phyloP scores from a whole-genome alignment of 805 yeast species.

The Wickerhamomyces pijperi region DNA sequence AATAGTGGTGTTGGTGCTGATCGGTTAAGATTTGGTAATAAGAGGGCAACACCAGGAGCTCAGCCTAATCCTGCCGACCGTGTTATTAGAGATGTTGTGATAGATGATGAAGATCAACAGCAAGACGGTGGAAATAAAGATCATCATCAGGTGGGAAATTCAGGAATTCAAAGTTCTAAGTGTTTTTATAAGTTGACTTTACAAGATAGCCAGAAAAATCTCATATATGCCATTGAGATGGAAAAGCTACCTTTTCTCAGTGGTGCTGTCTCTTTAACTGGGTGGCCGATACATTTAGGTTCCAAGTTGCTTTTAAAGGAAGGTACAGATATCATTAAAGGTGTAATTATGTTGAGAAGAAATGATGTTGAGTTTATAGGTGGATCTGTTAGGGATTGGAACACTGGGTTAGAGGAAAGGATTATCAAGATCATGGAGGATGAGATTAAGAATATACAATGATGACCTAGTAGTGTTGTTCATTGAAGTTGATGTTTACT shows the following conservation, averaged over 20 bases:
- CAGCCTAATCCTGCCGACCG: too few relatives aligned
- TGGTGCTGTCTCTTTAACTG: conserved; percentile 12
- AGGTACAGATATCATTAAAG: conserved; percentile 36
- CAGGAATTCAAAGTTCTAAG: conserved; percentile 8
- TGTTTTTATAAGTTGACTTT: conserved; percentile 42
- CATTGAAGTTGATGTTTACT: too few relatives aligned
- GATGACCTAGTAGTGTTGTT: too few relatives aligned
- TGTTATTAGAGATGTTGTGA: conserved; percentile 34
- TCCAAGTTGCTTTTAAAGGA: conserved; percentile 41
- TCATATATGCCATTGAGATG: conserved; percentile 47
- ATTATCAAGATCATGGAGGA: not conserved
- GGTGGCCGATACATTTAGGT: conserved; percentile 38
- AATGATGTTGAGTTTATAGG: conserved; percentile 21
- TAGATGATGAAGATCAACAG: too few relatives aligned
- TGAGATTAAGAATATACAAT: too few relatives aligned
- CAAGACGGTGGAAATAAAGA: conserved; percentile 13
- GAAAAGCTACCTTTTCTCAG: conserved; percentile 39
- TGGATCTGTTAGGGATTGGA: not conserved
- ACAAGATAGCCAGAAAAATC: conserved; percentile 39
- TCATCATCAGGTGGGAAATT: not conserved
- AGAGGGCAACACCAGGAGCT: too few relatives aligned
- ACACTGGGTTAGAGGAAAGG: not conserved
- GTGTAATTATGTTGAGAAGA: conserved; percentile 26
- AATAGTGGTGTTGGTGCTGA: conserved; percentile 53
- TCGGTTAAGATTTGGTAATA: conserved; percentile 23